Percentiles rank a stretch among this genome's conserved stretches.
These are phyloP conservation scores for Lentinula aciculospora DNA, from an alignment of 768 basidiomycete species.

Conservation along the genomic window DNA sequence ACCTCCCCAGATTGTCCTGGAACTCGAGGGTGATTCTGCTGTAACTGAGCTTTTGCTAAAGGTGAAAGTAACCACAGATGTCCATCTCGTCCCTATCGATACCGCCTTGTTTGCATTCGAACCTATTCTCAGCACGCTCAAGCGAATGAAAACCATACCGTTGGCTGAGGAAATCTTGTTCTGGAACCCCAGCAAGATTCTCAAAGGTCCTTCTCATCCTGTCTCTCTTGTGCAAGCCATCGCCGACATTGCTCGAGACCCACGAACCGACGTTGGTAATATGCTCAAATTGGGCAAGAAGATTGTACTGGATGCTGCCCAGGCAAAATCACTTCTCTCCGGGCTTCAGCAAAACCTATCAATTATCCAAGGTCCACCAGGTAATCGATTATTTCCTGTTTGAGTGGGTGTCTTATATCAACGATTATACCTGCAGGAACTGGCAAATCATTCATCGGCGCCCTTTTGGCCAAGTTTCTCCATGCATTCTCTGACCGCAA, in stretches of 20 bases:
- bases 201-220: conserved; percentile 8
- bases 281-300: conserved; percentile 30
- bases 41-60: conserved; percentile 31
- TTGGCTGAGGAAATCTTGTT: conserved; percentile 46
- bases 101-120: conserved; percentile 59
- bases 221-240: conserved; percentile 21
- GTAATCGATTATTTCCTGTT: conserved; percentile 23
- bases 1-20: conserved; percentile 47
- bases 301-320: conserved; percentile 47
- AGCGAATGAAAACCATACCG: conserved; percentile 38
- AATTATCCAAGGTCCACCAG: conserved; percentile 68
- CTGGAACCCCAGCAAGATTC: conserved; percentile 33
- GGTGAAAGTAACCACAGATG: conserved; percentile 27
- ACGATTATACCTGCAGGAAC: conserved; percentile 40
- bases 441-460: conserved; percentile 71
- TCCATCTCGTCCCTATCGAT: conserved; percentile 52
- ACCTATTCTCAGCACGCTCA: conserved; percentile 53
- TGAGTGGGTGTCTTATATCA: not conserved
- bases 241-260: conserved; percentile 20
- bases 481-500: conserved; percentile 39
- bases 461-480: conserved; percentile 55
- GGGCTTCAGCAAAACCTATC: conserved; percentile 54
- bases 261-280: conserved; percentile 31
- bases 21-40: conserved; percentile 39
- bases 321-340: conserved; percentile 39